These are phyloP conservation scores for Herpotrichia juniperi DNA, from an alignment of 2,329 filamentous ascomycete genomes.

Conservation along the genomic window DNA sequence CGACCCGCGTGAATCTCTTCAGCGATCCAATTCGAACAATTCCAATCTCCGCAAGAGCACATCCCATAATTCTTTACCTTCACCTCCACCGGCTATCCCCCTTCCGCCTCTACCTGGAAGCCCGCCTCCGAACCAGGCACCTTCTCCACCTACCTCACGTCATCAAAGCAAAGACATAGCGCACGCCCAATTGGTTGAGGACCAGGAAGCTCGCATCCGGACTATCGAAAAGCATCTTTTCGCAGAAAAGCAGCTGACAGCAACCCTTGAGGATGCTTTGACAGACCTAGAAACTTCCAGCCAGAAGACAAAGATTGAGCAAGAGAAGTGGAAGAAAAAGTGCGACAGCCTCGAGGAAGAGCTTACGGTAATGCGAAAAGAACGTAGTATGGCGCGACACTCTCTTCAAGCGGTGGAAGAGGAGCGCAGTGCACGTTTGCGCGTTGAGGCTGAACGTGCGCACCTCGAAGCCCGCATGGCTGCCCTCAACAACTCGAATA, in stretches of 20 bases:
- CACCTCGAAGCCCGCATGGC: slow-evolving; percentile 87
- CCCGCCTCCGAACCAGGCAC: slow-evolving; percentile 50
- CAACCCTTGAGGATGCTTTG: slow-evolving; percentile 92
- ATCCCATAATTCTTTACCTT: slow-evolving; percentile 83
- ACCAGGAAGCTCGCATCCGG: slow-evolving; percentile 92
- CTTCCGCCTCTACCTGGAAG: slow-evolving; percentile 81
- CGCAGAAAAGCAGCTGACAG: slow-evolving; percentile 94
- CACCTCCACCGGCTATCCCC: slow-evolving; percentile 94
- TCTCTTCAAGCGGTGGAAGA: slow-evolving; percentile 92
- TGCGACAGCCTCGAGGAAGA: slow-evolving; percentile 76
- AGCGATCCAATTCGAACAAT: slow-evolving; percentile 63
- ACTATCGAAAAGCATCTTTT: slow-evolving; percentile 96
- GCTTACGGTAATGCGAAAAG: slow-evolving; percentile 67
- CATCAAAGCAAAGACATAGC: slow-evolving; percentile 83
- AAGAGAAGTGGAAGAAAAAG: slow-evolving; percentile 89
- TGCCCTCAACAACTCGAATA: slow-evolving; percentile 80
- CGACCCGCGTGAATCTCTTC: slow-evolving; percentile 55
- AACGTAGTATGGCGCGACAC: slow-evolving; percentile 64
- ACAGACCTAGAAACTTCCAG: slow-evolving; percentile 91
- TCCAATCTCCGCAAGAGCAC: slow-evolving; percentile 84
- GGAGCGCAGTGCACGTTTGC: slow-evolving; percentile 88
- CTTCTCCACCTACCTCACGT: slow-evolving; percentile 66
- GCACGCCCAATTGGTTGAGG: slow-evolving; percentile 82
- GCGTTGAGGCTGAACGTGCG: slow-evolving; percentile 85
- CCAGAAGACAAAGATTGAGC: slow-evolving; percentile 89